phyloP scores from a whole-genome alignment of 2,329 filamentous ascomycete genomes.

The Ophiostoma piceae region DNA sequence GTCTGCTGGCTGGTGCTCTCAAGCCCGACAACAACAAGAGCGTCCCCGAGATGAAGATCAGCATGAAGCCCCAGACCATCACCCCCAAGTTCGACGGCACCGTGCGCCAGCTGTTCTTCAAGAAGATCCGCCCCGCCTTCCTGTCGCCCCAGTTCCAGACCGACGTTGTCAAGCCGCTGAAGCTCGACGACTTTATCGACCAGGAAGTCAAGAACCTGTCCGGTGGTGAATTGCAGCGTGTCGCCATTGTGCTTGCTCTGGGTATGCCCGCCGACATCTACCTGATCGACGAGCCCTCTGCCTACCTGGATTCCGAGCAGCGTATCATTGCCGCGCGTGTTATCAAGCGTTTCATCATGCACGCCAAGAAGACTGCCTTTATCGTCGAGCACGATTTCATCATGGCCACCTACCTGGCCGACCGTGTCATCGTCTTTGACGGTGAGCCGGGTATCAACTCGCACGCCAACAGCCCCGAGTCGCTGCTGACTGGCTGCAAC shows the following conservation, averaged over 20 bases:
- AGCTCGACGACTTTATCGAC: conserved; percentile 98
- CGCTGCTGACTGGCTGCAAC: conserved; percentile 92
- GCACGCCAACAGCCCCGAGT: conserved; percentile 85
- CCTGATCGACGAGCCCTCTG: conserved; percentile 94
- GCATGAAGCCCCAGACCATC: conserved; percentile 88
- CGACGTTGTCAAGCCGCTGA: conserved; percentile 98
- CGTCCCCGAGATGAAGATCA: conserved; percentile 88
- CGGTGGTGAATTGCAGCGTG: conserved; percentile 98
- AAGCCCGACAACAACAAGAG: conserved; percentile 77
- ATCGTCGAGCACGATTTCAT: conserved; percentile 99
- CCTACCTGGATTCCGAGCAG: conserved; percentile 97
- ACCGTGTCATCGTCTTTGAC: conserved; percentile 98
- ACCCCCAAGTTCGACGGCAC: conserved; percentile 97
- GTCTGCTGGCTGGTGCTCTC: conserved; percentile 84
- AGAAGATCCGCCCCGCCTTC: conserved; percentile 98
- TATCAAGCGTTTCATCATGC: conserved; percentile 99
- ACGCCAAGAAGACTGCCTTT: conserved; percentile 98
- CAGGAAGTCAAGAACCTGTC: conserved; percentile 99
- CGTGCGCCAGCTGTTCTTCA: conserved; percentile 97
- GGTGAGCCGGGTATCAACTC: conserved; percentile 84
- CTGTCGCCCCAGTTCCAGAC: conserved; percentile 97
- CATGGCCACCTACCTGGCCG: conserved; percentile 63
- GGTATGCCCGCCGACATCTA: conserved; percentile 97
- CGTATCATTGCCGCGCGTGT: conserved; percentile 95
- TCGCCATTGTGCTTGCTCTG: conserved; percentile 94